These are phyloP conservation scores for Microstegium vimineum DNA, from an alignment of 176 grass and related monocot species.

Conservation along the genomic window DNA sequence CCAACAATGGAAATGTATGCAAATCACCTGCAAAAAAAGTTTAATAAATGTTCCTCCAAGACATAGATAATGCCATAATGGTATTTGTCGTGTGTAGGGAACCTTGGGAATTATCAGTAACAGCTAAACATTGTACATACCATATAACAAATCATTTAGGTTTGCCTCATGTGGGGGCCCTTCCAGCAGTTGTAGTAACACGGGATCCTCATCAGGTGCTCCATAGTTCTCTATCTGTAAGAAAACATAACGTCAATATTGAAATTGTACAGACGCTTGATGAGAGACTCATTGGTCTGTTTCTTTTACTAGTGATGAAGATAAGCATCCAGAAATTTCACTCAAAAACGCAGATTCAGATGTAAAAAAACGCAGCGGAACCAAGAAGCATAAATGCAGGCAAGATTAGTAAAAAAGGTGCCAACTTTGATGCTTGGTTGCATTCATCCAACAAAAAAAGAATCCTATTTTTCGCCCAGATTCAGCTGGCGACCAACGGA, in stretches of 20 bases:
- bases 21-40: background rate
- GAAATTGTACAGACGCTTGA: background rate
- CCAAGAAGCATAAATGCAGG: background rate
- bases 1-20: background rate
- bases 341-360: no score
- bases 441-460: background rate
- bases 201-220: background rate
- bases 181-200: background rate
- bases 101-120: background rate
- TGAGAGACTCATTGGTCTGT: background rate
- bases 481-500: background rate
- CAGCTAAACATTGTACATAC: background rate
- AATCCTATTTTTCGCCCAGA: background rate
- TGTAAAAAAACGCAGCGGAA: background rate
- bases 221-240: background rate
- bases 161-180: background rate
- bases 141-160: constrained; percentile 3
- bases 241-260: background rate
- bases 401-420: background rate
- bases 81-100: background rate
- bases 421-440: background rate
- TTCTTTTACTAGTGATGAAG: background rate
- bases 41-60: background rate
- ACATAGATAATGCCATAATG: background rate
- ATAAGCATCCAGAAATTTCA: background rate